phyloP scores from a whole-genome alignment of 2,329 filamentous ascomycete genomes.

The Aspergillus sp. region DNA sequence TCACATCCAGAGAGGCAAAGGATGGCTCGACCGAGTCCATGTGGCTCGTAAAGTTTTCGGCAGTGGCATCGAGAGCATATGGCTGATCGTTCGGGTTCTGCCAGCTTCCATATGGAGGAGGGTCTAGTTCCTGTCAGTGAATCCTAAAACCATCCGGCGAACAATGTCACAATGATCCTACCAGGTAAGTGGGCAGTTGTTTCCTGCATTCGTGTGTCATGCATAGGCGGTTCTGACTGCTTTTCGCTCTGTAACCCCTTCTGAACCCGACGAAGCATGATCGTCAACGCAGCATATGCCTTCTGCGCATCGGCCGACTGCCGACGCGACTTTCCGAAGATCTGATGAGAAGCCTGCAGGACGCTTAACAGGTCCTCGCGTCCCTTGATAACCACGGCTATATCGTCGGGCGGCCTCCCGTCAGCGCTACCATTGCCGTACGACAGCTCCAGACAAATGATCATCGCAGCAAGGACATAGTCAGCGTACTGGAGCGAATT shows the following conservation, averaged over 20 bases:
- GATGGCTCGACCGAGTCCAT: slow-evolving; percentile 8
- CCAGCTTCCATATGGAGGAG: slow-evolving; percentile 16
- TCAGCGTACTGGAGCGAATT: slow-evolving; percentile 60
- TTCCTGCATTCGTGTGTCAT: neutral
- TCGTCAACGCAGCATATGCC: slow-evolving; percentile 24
- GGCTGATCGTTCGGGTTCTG: slow-evolving; percentile 1
- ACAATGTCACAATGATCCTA: neutral
- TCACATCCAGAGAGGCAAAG: slow-evolving; percentile 23
- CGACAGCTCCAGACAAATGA: slow-evolving; percentile 52
- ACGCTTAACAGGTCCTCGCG: slow-evolving; percentile 23
- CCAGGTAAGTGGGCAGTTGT: neutral
- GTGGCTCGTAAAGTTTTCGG: neutral
- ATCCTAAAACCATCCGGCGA: neutral
- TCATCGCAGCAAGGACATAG: slow-evolving; percentile 61
- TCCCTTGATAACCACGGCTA: slow-evolving; percentile 9
- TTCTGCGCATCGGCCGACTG: slow-evolving; percentile 29
- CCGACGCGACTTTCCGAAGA: slow-evolving; percentile 23
- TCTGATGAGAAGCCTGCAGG: slow-evolving; percentile 26
- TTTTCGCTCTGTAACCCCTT: slow-evolving; percentile 2
- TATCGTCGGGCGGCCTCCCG: slow-evolving; percentile 1
- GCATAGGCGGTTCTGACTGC: neutral
- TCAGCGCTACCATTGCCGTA: slow-evolving; percentile 15
- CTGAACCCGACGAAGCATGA: slow-evolving; percentile 29
- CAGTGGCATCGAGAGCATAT: slow-evolving; percentile 4
- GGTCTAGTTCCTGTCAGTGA: neutral